Evolutionary conservation across 1,139 yeast genomes (phyloP).

Genomic region (Diutina catenulata): DNA sequence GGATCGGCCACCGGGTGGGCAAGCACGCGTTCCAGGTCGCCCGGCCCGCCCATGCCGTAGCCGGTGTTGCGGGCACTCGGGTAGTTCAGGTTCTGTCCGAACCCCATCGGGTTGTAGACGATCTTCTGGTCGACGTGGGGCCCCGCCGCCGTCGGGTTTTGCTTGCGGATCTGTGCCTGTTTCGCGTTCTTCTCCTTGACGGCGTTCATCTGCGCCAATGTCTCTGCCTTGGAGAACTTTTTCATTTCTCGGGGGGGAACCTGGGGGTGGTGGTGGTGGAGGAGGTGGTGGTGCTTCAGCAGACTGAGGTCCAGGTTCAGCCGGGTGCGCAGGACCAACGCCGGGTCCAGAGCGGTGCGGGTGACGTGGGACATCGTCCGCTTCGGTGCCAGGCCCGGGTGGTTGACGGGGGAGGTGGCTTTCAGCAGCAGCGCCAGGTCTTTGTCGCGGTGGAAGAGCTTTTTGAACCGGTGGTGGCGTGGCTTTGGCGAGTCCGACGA

Average conservation of each 20-base stretch:
- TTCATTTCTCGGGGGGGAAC: slow-evolving; percentile 8
- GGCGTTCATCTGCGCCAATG: slow-evolving; percentile 26
- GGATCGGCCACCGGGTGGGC: slow-evolving; percentile 62
- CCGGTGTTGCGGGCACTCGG: slow-evolving; percentile 31
- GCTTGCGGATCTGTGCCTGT: slow-evolving; percentile 12
- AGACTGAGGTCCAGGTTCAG: slow-evolving; percentile 7
- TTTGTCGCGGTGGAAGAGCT: slow-evolving; percentile 13
- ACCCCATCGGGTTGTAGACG: slow-evolving; percentile 3
- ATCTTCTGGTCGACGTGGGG: slow-evolving; percentile 5
- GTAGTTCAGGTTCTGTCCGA: neutral
- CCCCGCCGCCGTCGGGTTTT: slow-evolving; percentile 24
- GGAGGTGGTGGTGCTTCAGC: slow-evolving; percentile 1
- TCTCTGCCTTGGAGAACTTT: slow-evolving; percentile 25
- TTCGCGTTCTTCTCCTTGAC: slow-evolving; percentile 25
- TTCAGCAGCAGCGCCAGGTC: slow-evolving; percentile 1
- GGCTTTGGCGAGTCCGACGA: too few relatives aligned
- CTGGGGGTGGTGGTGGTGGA: neutral
- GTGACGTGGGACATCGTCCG: slow-evolving; percentile 8
- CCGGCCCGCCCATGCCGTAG: slow-evolving; percentile 26
- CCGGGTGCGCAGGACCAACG: neutral
- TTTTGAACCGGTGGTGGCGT: slow-evolving; percentile 12
- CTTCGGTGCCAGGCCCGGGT: slow-evolving; percentile 6
- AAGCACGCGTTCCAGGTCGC: slow-evolving; percentile 29
- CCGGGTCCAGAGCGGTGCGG: slow-evolving; percentile 5
- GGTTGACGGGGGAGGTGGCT: slow-evolving; percentile 6